These are phyloP conservation scores for Xerocomus amazonicus DNA, from an alignment of 1,284 basidiomycete genomes.

Conservation along the genomic window DNA sequence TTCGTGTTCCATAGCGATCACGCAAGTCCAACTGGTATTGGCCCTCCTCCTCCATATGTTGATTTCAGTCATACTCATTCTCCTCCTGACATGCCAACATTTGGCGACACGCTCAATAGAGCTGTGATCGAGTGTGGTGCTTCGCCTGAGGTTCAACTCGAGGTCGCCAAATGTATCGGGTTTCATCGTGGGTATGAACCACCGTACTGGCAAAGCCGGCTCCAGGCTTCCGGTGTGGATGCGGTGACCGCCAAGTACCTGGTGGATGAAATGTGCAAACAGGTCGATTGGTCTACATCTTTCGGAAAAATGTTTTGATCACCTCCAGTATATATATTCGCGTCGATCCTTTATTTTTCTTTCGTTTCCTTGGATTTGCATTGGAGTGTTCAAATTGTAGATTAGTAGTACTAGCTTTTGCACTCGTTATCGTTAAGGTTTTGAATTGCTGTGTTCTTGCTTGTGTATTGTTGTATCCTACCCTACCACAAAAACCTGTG, in stretches of 20 bases:
- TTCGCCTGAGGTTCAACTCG: slow-evolving; percentile 17
- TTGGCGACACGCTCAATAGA: slow-evolving; percentile 25
- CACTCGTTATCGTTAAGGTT: neutral
- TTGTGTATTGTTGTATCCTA: neutral
- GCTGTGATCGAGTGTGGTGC: slow-evolving; percentile 17
- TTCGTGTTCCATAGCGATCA: slow-evolving; percentile 9
- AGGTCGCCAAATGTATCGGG: slow-evolving; percentile 23
- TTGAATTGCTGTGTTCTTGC: neutral
- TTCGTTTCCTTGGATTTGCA: neutral
- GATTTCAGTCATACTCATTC: slow-evolving; percentile 4
- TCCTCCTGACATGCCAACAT: slow-evolving; percentile 2
- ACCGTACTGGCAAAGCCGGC: slow-evolving; percentile 27
- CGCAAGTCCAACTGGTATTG: slow-evolving; percentile 3
- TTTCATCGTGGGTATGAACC: slow-evolving; percentile 28
- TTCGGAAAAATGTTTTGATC: slow-evolving; percentile 7
- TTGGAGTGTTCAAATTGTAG: slow-evolving; percentile 1
- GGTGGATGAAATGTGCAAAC: slow-evolving; percentile 29
- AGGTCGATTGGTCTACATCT: slow-evolving; percentile 22
- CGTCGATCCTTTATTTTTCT: neutral
- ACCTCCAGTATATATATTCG: neutral
- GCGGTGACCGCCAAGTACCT: slow-evolving; percentile 14
- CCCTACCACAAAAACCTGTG: neutral
- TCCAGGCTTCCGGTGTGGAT: slow-evolving; percentile 24
- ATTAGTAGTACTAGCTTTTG: neutral
- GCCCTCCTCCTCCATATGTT: slow-evolving; percentile 21